A percentile compares a stretch with the other conserved stretches of the same genome.
phyloP scores from a whole-genome alignment of 306 rosid species.

The Comarum palustre region DNA sequence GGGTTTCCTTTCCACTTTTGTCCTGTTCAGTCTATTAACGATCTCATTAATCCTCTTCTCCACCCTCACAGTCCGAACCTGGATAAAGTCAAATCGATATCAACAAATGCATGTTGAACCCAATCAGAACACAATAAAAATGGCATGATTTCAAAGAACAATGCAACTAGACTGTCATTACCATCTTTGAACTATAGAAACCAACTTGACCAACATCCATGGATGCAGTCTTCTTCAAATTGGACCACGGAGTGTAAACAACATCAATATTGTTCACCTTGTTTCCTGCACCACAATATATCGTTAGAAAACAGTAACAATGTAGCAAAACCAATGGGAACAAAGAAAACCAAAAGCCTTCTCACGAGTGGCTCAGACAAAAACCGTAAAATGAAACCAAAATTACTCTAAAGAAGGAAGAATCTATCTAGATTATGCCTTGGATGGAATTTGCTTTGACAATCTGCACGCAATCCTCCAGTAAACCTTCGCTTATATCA shows the following conservation, averaged over 20 bases:
- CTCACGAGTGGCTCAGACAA: background rate
- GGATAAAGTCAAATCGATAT: conserved; percentile 21
- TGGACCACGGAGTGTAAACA: conserved; percentile 96
- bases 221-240: conserved; percentile 92
- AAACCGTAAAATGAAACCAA: background rate
- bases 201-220: conserved; percentile 99
- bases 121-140: conserved; percentile 1
- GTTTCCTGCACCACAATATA: conserved; percentile 57
- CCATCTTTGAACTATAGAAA: conserved; percentile 76
- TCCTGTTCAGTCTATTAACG: conserved; percentile 78
- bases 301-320: conserved; percentile 11
- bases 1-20: conserved; percentile 89
- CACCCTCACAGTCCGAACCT: conserved; percentile 89
- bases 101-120: conserved; percentile 25
- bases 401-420: conserved; percentile 20
- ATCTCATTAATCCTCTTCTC: conserved; percentile 91
- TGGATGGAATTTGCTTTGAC: conserved; percentile 99
- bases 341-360: background rate
- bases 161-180: conserved; percentile 20
- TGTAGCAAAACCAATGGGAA: background rate
- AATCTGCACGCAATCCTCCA: conserved; percentile 96
- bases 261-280: conserved; percentile 90
- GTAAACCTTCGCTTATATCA: conserved; percentile 71
- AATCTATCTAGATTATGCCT: conserved; percentile 42
- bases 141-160: background rate